phyloP scores from a whole-genome alignment of 2,329 filamentous ascomycete species.

The Apiospora pterosperma region DNA sequence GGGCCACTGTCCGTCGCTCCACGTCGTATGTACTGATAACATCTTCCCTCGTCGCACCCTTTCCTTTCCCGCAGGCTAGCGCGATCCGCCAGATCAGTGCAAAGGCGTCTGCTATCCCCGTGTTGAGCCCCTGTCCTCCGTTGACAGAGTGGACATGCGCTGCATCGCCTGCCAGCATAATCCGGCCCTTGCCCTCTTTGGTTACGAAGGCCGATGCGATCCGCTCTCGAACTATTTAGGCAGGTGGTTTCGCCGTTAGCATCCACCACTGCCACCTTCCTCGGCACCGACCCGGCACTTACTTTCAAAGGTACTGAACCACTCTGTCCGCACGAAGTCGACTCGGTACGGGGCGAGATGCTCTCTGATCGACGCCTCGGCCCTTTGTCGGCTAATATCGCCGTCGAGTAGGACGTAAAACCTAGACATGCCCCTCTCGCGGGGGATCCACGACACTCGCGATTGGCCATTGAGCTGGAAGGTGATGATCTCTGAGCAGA shows the following conservation, averaged over 20 bases:
- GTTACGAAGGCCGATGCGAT: slow-evolving; percentile 37
- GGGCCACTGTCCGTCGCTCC: slow-evolving; percentile 40
- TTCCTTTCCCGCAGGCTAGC: slow-evolving; percentile 19
- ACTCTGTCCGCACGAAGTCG: slow-evolving; percentile 41
- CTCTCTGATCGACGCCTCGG: slow-evolving; percentile 38
- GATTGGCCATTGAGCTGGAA: slow-evolving; percentile 43
- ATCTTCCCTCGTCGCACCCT: slow-evolving; percentile 17
- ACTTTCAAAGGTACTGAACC: slow-evolving; percentile 49
- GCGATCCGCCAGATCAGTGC: slow-evolving; percentile 52
- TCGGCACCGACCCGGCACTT: slow-evolving; percentile 9
- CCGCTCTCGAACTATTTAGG: slow-evolving; percentile 34
- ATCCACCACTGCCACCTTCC: neutral
- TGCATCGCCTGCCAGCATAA: slow-evolving; percentile 53
- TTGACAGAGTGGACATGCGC: slow-evolving; percentile 55
- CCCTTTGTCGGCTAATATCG: slow-evolving; percentile 36
- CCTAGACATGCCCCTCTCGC: slow-evolving; percentile 42
- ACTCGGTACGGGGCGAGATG: slow-evolving; percentile 41
- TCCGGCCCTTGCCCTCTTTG: slow-evolving; percentile 36
- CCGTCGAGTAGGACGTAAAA: slow-evolving; percentile 46
- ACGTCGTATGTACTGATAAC: slow-evolving; percentile 41
- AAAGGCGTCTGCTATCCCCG: slow-evolving; percentile 53
- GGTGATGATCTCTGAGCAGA: slow-evolving; percentile 43
- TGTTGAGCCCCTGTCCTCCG: slow-evolving; percentile 57
- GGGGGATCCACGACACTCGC: slow-evolving; percentile 45
- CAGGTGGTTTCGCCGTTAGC: neutral